Conservation (phyloP, 108 stramenopile species). For the Skeletonema costatum region DNA sequence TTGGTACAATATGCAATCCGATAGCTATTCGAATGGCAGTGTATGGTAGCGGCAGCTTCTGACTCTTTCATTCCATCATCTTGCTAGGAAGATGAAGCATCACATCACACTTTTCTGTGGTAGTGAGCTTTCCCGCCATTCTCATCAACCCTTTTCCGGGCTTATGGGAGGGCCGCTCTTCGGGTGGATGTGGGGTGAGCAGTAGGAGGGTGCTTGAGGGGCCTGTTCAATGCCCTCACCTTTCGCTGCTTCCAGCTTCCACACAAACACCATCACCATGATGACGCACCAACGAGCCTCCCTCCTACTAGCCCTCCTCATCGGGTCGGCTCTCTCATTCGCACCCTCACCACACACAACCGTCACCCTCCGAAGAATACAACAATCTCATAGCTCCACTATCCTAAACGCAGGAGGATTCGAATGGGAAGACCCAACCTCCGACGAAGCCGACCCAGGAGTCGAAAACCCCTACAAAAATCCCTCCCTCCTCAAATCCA, state of each 20-base stretch:
- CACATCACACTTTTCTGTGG: too few species aligned
- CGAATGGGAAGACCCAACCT: slow-evolving; percentile 85
- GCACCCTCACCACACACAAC: not conserved
- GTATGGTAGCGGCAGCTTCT: too few species aligned
- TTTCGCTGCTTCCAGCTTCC: not conserved
- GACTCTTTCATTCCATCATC: too few species aligned
- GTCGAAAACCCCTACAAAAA: slow-evolving; percentile 90
- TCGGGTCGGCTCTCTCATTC: slow-evolving; percentile 16
- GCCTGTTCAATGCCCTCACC: not conserved
- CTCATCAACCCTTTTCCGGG: too few species aligned
- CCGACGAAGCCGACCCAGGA: slow-evolving; percentile 67
- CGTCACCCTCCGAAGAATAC: slow-evolving; percentile 2
- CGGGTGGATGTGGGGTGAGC: too few species aligned
- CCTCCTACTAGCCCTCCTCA: slow-evolving; percentile 12
- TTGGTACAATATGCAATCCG: too few species aligned
- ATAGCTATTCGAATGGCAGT: too few species aligned
- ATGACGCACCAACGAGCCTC: not conserved
- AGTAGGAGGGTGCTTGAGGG: too few species aligned
- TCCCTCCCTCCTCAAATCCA: slow-evolving; percentile 41
- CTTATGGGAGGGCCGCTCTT: too few species aligned
- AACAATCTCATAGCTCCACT: not conserved
- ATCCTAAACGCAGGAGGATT: slow-evolving; percentile 72
- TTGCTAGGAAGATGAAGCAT: too few species aligned
- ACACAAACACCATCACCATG: not conserved
- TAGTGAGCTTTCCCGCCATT: too few species aligned